Percentiles rank a stretch among this genome's conserved stretches.
These are phyloP conservation scores for Aspergillus eucalypticola DNA, from an alignment of 2,329 filamentous ascomycete species.

Conservation along the genomic window DNA sequence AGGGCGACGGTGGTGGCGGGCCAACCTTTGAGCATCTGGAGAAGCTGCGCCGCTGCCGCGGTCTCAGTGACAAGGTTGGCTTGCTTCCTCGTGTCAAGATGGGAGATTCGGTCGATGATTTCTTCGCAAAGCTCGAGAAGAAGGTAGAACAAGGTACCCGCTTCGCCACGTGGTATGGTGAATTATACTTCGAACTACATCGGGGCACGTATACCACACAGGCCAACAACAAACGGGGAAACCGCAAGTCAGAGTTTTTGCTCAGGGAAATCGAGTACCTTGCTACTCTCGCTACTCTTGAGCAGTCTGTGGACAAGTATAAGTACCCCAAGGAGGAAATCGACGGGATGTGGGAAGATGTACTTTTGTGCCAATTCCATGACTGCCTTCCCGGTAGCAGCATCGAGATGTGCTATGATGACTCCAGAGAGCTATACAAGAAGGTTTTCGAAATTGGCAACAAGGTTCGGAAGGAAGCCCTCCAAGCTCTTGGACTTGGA, in stretches of 20 bases:
- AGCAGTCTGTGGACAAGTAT: slow-evolving; percentile 61
- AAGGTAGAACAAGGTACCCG: slow-evolving; percentile 67
- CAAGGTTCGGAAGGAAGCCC: slow-evolving; percentile 68
- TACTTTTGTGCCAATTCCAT: slow-evolving; percentile 93
- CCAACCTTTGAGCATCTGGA: slow-evolving; percentile 93
- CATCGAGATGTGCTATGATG: slow-evolving; percentile 98
- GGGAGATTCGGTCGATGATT: slow-evolving; percentile 88
- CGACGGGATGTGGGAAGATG: slow-evolving; percentile 92
- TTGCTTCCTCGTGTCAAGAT: slow-evolving; percentile 83
- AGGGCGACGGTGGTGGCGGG: slow-evolving; percentile 93
- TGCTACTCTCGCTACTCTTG: slow-evolving; percentile 79
- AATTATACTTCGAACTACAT: slow-evolving; percentile 97
- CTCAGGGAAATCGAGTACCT: slow-evolving; percentile 86
- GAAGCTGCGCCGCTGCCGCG: slow-evolving; percentile 88
- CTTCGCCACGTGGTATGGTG: slow-evolving; percentile 95
- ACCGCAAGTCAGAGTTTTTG: slow-evolving; percentile 79
- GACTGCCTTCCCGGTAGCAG: slow-evolving; percentile 93
- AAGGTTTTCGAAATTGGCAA: slow-evolving; percentile 77
- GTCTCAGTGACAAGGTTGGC: slow-evolving; percentile 83
- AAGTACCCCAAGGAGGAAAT: slow-evolving; percentile 93
- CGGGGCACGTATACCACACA: slow-evolving; percentile 97
- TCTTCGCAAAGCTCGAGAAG: slow-evolving; percentile 82
- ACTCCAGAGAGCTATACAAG: slow-evolving; percentile 86
- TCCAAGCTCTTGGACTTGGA: slow-evolving; percentile 65
- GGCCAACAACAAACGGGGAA: slow-evolving; percentile 95